Conservation (phyloP, 805 yeast genomes). For the Ogataea nitratoaversa region DNA sequence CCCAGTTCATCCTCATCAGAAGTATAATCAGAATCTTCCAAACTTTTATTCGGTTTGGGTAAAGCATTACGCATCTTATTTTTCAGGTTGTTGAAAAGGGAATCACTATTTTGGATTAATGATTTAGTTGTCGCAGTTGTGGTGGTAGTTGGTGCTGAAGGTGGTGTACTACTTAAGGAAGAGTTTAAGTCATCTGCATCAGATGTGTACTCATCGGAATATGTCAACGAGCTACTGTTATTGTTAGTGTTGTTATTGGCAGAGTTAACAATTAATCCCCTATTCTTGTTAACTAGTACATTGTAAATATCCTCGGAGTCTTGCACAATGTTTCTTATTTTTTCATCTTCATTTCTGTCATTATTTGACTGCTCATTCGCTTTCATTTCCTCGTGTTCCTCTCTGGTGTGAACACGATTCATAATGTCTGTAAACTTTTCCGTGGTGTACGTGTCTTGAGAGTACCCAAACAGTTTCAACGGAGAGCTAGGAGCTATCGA, state of each 20-base stretch:
- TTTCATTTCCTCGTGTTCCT: conserved; percentile 13
- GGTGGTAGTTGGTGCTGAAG: conserved; percentile 14
- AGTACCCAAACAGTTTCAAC: conserved; percentile 26
- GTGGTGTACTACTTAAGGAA: conserved; percentile 7
- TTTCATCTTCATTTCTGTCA: conserved; percentile 6
- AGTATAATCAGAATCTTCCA: conserved; percentile 23
- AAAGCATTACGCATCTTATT: conserved; percentile 13
- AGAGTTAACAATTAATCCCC: conserved; percentile 1
- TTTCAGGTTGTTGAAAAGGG: conserved; percentile 23
- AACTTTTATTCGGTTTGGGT: conserved; percentile 3
- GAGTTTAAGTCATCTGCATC: conserved; percentile 26
- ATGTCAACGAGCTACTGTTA: conserved; percentile 14
- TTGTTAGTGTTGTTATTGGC: background rate
- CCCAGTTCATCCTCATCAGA: conserved; percentile 15
- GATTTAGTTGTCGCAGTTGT: too few species aligned
- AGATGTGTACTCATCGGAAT: conserved; percentile 26
- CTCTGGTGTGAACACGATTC: conserved; percentile 14
- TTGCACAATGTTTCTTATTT: conserved; percentile 18
- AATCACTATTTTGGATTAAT: conserved; percentile 22
- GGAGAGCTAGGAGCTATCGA: conserved; percentile 28
- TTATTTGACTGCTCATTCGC: conserved; percentile 5
- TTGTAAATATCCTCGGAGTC: conserved; percentile 20
- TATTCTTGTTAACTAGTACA: conserved; percentile 13
- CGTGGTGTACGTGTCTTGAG: conserved; percentile 30
- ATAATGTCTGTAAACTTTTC: conserved; percentile 25